A percentile compares a stretch with the other conserved stretches of the same genome.
Evolutionary conservation across 176 grass and related monocot species (phyloP).

Genomic region (Carex cristatella): DNA sequence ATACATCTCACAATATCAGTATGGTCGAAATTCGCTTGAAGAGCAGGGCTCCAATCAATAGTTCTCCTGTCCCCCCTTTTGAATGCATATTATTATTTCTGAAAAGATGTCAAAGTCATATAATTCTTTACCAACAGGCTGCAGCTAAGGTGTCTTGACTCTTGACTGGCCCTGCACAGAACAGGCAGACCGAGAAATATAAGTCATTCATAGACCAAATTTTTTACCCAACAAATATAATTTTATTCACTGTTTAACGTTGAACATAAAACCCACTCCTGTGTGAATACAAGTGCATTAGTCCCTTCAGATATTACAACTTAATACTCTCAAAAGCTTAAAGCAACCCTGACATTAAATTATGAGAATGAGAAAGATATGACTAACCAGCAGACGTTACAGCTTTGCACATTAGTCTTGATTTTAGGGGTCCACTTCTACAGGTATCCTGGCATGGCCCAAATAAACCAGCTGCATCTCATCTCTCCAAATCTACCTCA

Average conservation of each 20-base stretch:
- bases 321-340: neutral
- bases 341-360: neutral
- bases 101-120: neutral
- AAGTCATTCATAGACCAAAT: neutral
- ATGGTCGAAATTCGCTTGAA: neutral
- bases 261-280: neutral
- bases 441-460: constrained; percentile 48
- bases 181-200: neutral
- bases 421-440: constrained; percentile 56
- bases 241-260: neutral
- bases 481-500: constrained; percentile 88
- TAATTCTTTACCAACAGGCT: neutral
- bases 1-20: neutral
- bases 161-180: neutral
- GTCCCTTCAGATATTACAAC: neutral
- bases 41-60: neutral
- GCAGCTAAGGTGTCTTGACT: neutral
- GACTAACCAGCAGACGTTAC: neutral
- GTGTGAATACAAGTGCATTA: neutral
- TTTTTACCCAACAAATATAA: neutral
- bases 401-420: neutral
- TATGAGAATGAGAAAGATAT: neutral
- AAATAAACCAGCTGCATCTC: constrained; percentile 87
- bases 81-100: neutral
- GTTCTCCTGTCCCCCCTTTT: neutral